phyloP scores from a whole-genome alignment of 768 basidiomycete genomes.

The Dentipellis fragilis region DNA sequence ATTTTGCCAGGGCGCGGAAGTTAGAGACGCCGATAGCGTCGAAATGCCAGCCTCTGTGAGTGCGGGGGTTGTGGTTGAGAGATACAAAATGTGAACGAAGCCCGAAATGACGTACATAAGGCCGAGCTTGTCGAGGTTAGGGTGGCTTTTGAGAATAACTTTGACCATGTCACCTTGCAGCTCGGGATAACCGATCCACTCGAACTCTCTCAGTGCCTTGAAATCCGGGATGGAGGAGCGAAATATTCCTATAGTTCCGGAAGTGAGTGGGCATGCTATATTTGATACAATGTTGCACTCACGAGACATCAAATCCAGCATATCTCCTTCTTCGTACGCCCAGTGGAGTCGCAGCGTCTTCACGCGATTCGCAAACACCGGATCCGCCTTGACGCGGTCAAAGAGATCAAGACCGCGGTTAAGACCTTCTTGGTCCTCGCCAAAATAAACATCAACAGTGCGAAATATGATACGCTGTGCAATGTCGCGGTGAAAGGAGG shows the following conservation, averaged over 20 bases:
- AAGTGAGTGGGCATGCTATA: background rate
- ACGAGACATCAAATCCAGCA: conserved; percentile 52
- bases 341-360: conserved; percentile 55
- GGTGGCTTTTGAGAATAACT: conserved; percentile 42
- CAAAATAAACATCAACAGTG: conserved; percentile 58
- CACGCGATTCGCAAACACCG: conserved; percentile 47
- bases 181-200: conserved; percentile 74
- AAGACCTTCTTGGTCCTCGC: conserved; percentile 51
- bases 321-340: conserved; percentile 61
- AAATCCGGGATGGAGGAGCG: conserved; percentile 55
- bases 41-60: conserved; percentile 56
- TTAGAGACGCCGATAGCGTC: conserved; percentile 61
- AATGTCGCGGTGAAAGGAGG: conserved; percentile 53
- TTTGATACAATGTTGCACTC: conserved; percentile 13
- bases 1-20: conserved; percentile 49
- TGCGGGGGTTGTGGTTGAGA: background rate
- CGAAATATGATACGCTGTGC: conserved; percentile 57
- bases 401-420: conserved; percentile 58
- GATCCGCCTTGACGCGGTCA: conserved; percentile 54
- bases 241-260: conserved; percentile 37
- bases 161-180: conserved; percentile 59
- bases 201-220: conserved; percentile 49
- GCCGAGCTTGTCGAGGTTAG: conserved; percentile 44
- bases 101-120: conserved; percentile 34
- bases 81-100: background rate